Evolutionary conservation across 768 basidiomycete genomes (phyloP).

Genomic region (Hemileccinum rubropunctum): DNA sequence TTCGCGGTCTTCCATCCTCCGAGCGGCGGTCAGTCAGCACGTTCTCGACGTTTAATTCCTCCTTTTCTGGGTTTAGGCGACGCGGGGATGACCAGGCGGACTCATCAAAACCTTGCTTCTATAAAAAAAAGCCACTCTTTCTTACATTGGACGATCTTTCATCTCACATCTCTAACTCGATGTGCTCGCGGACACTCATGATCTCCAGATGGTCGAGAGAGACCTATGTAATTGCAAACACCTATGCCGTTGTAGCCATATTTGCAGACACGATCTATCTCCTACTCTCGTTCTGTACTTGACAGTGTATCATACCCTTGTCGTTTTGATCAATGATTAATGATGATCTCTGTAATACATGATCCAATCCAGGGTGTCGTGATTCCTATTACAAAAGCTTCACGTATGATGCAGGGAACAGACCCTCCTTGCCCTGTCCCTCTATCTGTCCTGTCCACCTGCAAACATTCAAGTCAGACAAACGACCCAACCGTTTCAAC

Average conservation of each 20-base stretch:
- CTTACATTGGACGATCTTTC: conserved; percentile 17
- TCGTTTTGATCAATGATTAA: conserved; percentile 23
- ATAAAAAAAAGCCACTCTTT: conserved; percentile 21
- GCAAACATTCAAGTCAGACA: conserved; percentile 9
- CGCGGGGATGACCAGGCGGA: conserved; percentile 16
- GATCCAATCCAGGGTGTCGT: too few relatives aligned
- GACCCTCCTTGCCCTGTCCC: conserved; percentile 54
- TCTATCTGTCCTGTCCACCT: conserved; percentile 71
- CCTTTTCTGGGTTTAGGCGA: not conserved
- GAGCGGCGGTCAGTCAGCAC: conserved; percentile 26
- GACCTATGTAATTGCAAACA: conserved; percentile 4
- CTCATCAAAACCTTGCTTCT: conserved; percentile 22
- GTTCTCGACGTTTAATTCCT: conserved; percentile 27
- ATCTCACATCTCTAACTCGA: conserved; percentile 29
- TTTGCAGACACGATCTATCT: conserved; percentile 19
- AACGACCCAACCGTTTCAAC: too few relatives aligned
- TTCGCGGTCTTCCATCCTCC: conserved; percentile 45
- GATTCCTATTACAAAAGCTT: conserved; percentile 44
- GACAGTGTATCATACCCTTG: conserved; percentile 25
- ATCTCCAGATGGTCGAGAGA: not conserved
- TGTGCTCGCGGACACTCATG: conserved; percentile 25
- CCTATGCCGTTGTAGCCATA: conserved; percentile 26
- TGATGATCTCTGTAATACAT: conserved; percentile 10
- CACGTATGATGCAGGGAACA: conserved; percentile 71
- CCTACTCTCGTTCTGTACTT: conserved; percentile 34